These are phyloP conservation scores for Penicillium sp. DNA, from an alignment of 2,329 filamentous ascomycete genomes.

Conservation along the genomic window DNA sequence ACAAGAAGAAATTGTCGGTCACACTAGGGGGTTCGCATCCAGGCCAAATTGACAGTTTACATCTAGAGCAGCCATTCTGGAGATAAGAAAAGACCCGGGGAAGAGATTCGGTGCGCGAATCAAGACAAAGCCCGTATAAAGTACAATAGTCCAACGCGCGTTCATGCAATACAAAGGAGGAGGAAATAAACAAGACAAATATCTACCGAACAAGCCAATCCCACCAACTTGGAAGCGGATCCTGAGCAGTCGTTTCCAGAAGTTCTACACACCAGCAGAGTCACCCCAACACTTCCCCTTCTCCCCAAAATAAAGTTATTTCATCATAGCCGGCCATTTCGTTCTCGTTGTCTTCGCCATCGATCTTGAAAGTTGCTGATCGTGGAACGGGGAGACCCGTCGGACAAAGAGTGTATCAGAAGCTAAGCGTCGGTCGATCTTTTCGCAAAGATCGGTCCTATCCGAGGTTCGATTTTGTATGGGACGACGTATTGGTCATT, in stretches of 20 bases:
- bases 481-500: constrained; percentile 13
- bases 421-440: constrained; percentile 2
- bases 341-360: constrained; percentile 9
- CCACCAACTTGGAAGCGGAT: constrained; percentile 10
- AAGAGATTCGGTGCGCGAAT: constrained; percentile 9
- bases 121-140: constrained; percentile 20
- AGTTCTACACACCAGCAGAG: constrained; percentile 18
- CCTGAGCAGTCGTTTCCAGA: constrained; percentile 2
- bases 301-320: constrained; percentile 14
- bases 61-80: background rate
- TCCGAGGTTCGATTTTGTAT: constrained; percentile 8
- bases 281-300: constrained; percentile 12
- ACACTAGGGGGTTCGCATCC: background rate
- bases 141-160: constrained; percentile 22
- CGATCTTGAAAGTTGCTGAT: constrained; percentile 7
- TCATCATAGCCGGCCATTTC: constrained; percentile 16
- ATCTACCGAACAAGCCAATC: constrained; percentile 20
- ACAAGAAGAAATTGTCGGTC: background rate
- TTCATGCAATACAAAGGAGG: constrained; percentile 20
- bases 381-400: background rate
- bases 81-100: background rate
- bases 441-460: constrained; percentile 6
- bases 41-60: constrained; percentile 2
- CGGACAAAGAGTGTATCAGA: constrained; percentile 5
- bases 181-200: constrained; percentile 15